These are phyloP conservation scores for Ulvella scutata DNA, from an alignment of 139 green algal genomes.

Conservation along the genomic window DNA sequence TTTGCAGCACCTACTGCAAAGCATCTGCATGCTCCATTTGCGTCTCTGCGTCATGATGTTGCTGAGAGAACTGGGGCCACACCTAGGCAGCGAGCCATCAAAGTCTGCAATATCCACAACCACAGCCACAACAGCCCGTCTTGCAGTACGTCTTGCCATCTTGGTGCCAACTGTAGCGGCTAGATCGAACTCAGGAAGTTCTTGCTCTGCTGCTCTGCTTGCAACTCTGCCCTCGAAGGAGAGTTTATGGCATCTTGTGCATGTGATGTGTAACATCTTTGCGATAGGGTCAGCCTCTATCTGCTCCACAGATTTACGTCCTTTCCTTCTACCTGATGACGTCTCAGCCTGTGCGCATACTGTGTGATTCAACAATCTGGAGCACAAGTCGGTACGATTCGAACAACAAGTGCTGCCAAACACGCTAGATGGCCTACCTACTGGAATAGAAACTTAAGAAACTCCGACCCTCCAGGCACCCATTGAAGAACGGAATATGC, in stretches of 20 bases:
- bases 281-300: not conserved
- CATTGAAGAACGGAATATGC: too few species aligned
- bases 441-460: too few species aligned
- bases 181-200: constrained; percentile 71
- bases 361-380: too few species aligned
- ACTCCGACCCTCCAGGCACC: too few species aligned
- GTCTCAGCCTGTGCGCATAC: too few species aligned
- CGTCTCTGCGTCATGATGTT: not conserved
- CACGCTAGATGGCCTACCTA: too few species aligned
- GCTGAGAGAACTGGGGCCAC: constrained; percentile 9
- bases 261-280: not conserved
- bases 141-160: constrained; percentile 60
- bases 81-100: constrained; percentile 82
- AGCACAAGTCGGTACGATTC: too few species aligned
- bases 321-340: too few species aligned
- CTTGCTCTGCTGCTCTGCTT: constrained; percentile 26
- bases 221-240: not conserved
- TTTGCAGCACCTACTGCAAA: too few species aligned
- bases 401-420: too few species aligned
- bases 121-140: constrained; percentile 61
- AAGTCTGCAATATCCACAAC: constrained; percentile 88
- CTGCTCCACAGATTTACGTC: too few species aligned
- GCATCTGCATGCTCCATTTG: constrained; percentile 1
- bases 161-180: constrained; percentile 49
- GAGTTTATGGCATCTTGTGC: not conserved